phyloP scores from a whole-genome alignment of 257 asterid genomes.

The Nicotiana paniculata region DNA sequence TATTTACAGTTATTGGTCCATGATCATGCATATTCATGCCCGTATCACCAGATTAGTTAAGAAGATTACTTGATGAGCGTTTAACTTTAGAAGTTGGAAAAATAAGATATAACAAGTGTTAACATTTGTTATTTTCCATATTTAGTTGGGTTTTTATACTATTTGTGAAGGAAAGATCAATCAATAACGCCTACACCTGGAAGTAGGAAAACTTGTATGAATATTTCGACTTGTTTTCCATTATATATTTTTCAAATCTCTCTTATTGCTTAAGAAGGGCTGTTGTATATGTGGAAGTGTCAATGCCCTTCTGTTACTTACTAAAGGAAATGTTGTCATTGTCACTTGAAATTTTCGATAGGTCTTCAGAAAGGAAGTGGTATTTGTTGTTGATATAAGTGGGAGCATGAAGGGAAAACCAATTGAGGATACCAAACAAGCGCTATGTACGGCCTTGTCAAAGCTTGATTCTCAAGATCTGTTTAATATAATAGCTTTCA shows the following conservation, averaged over 20 bases:
- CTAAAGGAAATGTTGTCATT: background rate
- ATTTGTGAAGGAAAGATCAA: background rate
- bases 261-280: background rate
- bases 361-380: slow-evolving; percentile 38
- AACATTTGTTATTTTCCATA: background rate
- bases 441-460: slow-evolving; percentile 27
- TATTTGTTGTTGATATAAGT: slow-evolving; percentile 42
- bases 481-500: slow-evolving; percentile 33
- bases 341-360: slow-evolving; percentile 12
- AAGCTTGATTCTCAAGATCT: slow-evolving; percentile 33
- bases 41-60: background rate
- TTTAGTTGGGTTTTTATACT: background rate
- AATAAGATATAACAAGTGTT: background rate
- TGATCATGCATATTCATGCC: slow-evolving; percentile 1
- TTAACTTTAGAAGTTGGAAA: background rate
- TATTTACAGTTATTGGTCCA: background rate
- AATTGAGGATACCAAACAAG: slow-evolving; percentile 35
- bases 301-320: background rate
- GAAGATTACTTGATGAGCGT: background rate
- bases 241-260: background rate
- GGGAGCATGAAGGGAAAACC: slow-evolving; percentile 42
- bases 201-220: background rate
- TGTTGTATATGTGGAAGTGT: background rate
- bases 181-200: background rate
- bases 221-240: background rate